Evolutionary conservation across 1,284 basidiomycete species (phyloP).

Genomic region (Rhodotorula sp.): DNA sequence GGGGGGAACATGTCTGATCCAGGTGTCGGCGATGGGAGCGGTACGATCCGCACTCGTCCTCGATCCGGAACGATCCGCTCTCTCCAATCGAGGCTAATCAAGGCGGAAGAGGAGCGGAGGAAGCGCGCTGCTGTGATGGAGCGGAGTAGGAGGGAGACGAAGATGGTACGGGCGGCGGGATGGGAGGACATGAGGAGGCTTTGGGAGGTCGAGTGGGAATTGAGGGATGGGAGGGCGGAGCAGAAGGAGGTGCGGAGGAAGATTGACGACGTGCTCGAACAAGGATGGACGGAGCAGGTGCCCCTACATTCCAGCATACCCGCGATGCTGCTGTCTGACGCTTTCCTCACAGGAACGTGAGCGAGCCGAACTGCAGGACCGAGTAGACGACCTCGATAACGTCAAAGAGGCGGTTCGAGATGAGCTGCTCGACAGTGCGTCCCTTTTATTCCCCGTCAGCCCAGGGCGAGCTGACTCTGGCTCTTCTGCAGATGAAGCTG

Average conservation of each 20-base stretch:
- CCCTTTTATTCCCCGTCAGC: not conserved
- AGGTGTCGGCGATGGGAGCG: conserved; percentile 4
- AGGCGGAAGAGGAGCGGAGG: not conserved
- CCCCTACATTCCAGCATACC: not conserved
- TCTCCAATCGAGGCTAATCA: too few relatives aligned
- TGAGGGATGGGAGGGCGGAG: conserved; percentile 8
- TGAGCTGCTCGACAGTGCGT: conserved; percentile 23
- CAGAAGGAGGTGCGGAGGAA: not conserved
- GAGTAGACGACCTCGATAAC: conserved; percentile 24
- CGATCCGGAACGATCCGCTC: not conserved
- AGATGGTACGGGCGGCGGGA: conserved; percentile 25
- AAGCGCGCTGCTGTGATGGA: conserved; percentile 18
- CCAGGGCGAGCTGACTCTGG: too few relatives aligned
- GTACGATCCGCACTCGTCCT: not conserved
- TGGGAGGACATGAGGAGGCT: not conserved
- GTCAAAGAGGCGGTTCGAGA: conserved; percentile 12
- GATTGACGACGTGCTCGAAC: not conserved
- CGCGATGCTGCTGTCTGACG: not conserved
- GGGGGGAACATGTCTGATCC: conserved; percentile 34
- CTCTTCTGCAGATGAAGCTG: not conserved
- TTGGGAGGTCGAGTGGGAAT: conserved; percentile 8
- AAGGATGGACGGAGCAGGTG: not conserved
- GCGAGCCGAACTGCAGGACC: conserved; percentile 18
- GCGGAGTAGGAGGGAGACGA: conserved; percentile 33
- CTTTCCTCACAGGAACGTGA: conserved; percentile 15